Evolutionary conservation across 1,139 yeast genomes (phyloP), one percentile per base, ranked within the genome.

Genomic region (Spencermartinsiella ligniputridi): DNA sequence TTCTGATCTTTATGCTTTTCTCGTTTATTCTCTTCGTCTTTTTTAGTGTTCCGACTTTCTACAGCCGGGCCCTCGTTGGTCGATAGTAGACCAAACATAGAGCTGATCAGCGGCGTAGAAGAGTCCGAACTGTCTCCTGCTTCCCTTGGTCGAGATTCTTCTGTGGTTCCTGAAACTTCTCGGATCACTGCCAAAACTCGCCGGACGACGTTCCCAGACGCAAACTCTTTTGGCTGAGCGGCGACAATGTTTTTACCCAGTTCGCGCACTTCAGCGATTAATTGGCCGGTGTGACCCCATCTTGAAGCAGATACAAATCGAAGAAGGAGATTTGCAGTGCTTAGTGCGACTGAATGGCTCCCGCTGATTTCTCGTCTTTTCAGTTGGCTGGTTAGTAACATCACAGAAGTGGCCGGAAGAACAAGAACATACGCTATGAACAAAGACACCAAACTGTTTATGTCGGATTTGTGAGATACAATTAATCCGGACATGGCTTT

Each of bases 151-250:
- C n/a, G 46, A 12, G 48, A 46, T 6, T 50, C 49, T 36, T 46
- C 66, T 35, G 74, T 75, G 32, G 80, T 77, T 49, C 83, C 89
- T 40, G 83, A 76, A 62, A 90, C 96, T 56, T 94, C 97, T 54
- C 98, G 75, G 46, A 92, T 81, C 48, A 88, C 71, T 1, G 95
- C 92, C 54, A 94, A 71, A 1, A 92, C 92, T 62, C 98, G 76
- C 63, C 97, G 79, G 17, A 92, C 86, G 39, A 92, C 82, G 62
- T 92, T 94, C 3, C 97, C 98, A 42, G 94, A 79, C 9, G 90
- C 79, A 54, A 89, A 81, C 57, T 90, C 96, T 53, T 66, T 60
- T 2, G 76, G 75, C 51, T 70, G 74, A 2, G 76, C 75, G 16
- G 52, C 58, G 2, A 63, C 63, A 18, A 71, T 60, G 24, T 58